Conservation (phyloP, 768 basidiomycete species). For the Clitopilus passeckerianus region DNA sequence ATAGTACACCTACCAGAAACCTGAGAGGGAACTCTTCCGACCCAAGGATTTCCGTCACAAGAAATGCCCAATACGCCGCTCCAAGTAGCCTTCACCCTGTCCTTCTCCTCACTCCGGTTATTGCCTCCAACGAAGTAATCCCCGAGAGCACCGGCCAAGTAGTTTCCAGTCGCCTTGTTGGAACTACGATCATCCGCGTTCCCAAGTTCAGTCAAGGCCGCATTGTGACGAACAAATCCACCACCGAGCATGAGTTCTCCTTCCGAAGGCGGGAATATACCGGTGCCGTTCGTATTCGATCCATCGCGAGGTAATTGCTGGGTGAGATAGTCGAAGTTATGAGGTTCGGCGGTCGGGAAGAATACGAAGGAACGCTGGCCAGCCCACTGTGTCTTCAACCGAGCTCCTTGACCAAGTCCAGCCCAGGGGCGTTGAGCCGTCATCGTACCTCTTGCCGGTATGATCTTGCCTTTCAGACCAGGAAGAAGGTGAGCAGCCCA, state of each 20-base stretch:
- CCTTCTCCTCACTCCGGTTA: constrained; percentile 28
- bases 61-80: constrained; percentile 62
- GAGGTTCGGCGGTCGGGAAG: constrained; percentile 32
- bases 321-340: constrained; percentile 65
- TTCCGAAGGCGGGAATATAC: constrained; percentile 16
- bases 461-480: constrained; percentile 54
- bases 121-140: constrained; percentile 39
- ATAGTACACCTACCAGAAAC: constrained; percentile 36
- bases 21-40: constrained; percentile 51
- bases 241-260: constrained; percentile 70
- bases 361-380: constrained; percentile 59
- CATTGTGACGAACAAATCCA: constrained; percentile 33
- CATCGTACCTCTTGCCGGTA: constrained; percentile 59
- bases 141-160: constrained; percentile 36
- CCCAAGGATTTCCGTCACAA: constrained; percentile 62
- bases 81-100: constrained; percentile 54
- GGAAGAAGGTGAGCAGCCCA: constrained; percentile 72
- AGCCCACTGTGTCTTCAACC: constrained; percentile 17
- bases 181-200: constrained; percentile 30
- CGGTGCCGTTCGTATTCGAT: not conserved
- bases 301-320: constrained; percentile 36
- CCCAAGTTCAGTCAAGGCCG: constrained; percentile 29
- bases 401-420: constrained; percentile 14
- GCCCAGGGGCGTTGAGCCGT: constrained; percentile 56
- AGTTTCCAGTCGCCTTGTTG: constrained; percentile 20